Conservation (phyloP, 2,329 filamentous ascomycete genomes). For the Xylariaceae sp. region DNA sequence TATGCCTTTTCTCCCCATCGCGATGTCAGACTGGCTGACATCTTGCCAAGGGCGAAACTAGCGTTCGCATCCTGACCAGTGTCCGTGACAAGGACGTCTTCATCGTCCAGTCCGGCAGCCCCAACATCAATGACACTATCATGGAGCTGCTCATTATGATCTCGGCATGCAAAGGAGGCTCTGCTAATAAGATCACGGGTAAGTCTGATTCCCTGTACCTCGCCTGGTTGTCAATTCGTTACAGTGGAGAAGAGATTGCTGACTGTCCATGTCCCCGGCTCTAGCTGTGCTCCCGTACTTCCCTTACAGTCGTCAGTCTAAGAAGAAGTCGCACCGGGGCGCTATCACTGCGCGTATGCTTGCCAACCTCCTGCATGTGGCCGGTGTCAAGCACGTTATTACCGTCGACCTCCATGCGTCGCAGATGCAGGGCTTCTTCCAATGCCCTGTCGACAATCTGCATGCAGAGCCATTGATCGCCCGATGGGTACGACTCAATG, state of each 20-base stretch:
- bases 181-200: slow-evolving; percentile 95
- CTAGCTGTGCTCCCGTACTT: slow-evolving; percentile 88
- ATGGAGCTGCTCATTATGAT: slow-evolving; percentile 99
- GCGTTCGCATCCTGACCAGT: slow-evolving; percentile 63
- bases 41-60: slow-evolving; percentile 57
- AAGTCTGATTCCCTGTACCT: slow-evolving; percentile 29
- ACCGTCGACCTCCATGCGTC: slow-evolving; percentile 93
- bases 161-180: slow-evolving; percentile 95
- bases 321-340: slow-evolving; percentile 96
- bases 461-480: slow-evolving; percentile 93
- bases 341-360: slow-evolving; percentile 97
- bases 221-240: background rate
- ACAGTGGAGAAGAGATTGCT: slow-evolving; percentile 1
- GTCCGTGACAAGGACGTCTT: slow-evolving; percentile 99
- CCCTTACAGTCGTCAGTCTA: slow-evolving; percentile 97
- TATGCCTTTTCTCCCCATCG: background rate
- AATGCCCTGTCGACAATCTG: slow-evolving; percentile 94
- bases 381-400: slow-evolving; percentile 94
- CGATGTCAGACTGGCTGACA: slow-evolving; percentile 22
- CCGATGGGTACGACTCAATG: slow-evolving; percentile 88
- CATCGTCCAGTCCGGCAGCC: slow-evolving; percentile 93
- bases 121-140: slow-evolving; percentile 95
- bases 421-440: slow-evolving; percentile 99
- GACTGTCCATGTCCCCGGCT: slow-evolving; percentile 8
- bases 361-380: slow-evolving; percentile 87